Percentiles rank a stretch among this genome's conserved stretches.
phyloP scores from a whole-genome alignment of 352 stramenopile genomes.

The Globisporangium acanthophoron region DNA sequence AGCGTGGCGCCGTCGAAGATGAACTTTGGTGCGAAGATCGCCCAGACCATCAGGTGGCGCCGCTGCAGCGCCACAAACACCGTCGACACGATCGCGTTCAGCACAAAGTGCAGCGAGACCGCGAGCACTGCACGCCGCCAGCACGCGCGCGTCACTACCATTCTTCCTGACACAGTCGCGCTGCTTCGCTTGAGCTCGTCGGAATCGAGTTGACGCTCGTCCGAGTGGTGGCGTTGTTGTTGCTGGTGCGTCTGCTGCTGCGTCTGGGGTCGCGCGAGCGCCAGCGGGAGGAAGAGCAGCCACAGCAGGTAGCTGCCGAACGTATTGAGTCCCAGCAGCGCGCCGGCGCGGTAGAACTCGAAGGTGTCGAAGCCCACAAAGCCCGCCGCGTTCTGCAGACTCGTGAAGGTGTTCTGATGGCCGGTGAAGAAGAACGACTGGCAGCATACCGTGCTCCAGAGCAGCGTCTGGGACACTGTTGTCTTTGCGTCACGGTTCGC shows the following conservation, averaged over 20 bases:
- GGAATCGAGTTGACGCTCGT: background rate
- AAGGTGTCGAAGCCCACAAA: conserved; percentile 90
- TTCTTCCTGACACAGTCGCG: background rate
- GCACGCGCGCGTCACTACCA: conserved; percentile 2
- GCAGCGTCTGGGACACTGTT: conserved; percentile 34
- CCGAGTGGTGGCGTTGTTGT: background rate
- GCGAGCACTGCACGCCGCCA: conserved; percentile 16
- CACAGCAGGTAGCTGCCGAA: conserved; percentile 68
- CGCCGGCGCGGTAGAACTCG: conserved; percentile 64
- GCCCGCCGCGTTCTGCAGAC: conserved; percentile 84
- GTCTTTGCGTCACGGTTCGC: background rate
- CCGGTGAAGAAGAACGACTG: conserved; percentile 86
- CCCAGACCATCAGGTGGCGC: conserved; percentile 91
- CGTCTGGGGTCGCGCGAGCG: conserved; percentile 5
- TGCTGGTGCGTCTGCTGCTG: background rate
- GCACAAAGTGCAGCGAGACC: conserved; percentile 41
- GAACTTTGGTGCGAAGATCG: conserved; percentile 90
- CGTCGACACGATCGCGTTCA: conserved; percentile 68
- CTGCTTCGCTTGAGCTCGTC: background rate
- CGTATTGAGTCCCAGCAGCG: conserved; percentile 84
- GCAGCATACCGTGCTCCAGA: conserved; percentile 55
- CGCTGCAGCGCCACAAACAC: conserved; percentile 80
- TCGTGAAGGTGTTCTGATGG: conserved; percentile 87
- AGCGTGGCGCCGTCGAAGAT: conserved; percentile 76
- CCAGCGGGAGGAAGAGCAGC: conserved; percentile 31